Conservation (phyloP, 768 basidiomycete species). For the Cubamyces sp. region DNA sequence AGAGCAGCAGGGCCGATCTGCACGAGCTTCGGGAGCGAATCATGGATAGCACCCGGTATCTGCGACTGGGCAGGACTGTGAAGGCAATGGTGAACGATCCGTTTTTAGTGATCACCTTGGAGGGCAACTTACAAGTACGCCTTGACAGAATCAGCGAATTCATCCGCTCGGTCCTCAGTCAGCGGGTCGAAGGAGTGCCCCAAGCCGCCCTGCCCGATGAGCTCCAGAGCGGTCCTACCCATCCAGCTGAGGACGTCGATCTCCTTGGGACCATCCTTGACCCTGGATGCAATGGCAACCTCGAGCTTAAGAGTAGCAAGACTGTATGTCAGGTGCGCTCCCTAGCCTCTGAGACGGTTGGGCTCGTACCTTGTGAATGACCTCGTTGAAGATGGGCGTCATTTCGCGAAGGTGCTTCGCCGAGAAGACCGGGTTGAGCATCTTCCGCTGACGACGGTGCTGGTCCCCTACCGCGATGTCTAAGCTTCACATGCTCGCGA, state of each 20-base stretch:
- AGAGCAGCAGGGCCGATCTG: constrained; percentile 31
- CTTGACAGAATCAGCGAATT: constrained; percentile 12
- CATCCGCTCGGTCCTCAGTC: constrained; percentile 32
- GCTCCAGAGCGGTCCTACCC: constrained; percentile 48
- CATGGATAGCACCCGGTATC: neutral
- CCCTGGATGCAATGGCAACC: neutral
- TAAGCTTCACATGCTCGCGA: neutral
- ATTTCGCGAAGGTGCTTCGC: constrained; percentile 29
- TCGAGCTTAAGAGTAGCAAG: neutral
- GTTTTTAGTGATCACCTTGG: too few species aligned
- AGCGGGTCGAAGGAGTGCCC: constrained; percentile 43
- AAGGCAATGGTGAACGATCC: neutral
- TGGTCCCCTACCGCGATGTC: constrained; percentile 13
- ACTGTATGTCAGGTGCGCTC: too few species aligned
- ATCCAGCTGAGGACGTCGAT: constrained; percentile 39
- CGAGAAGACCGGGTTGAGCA: constrained; percentile 31
- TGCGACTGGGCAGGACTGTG: neutral
- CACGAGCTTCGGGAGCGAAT: constrained; percentile 17
- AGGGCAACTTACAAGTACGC: constrained; percentile 33
- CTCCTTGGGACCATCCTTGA: neutral
- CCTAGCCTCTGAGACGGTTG: too few species aligned
- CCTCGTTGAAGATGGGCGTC: constrained; percentile 28
- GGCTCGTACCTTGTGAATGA: constrained; percentile 16
- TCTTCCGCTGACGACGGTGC: constrained; percentile 26
- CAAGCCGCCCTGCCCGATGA: constrained; percentile 46